These are phyloP conservation scores for Cymbopogon flexuosus DNA, from an alignment of 202 grass and related monocot genomes.

Conservation along the genomic window DNA sequence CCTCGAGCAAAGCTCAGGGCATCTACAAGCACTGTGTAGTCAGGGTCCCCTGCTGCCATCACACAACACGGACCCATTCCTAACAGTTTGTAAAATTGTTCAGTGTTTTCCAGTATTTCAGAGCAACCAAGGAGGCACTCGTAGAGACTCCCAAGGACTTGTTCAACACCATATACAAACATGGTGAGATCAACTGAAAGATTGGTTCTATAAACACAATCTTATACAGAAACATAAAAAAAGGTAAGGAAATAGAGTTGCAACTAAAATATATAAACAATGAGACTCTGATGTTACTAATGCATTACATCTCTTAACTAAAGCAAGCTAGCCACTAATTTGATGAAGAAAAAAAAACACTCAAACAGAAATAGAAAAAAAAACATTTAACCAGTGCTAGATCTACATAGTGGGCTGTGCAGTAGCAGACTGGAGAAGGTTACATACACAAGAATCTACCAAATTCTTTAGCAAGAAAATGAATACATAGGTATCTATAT, in stretches of 20 bases:
- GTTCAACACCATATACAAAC: neutral
- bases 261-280: too few relatives aligned
- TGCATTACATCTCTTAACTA: too few relatives aligned
- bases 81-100: neutral
- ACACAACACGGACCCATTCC: too few relatives aligned
- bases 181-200: neutral
- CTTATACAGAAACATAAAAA: too few relatives aligned
- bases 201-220: too few relatives aligned
- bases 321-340: too few relatives aligned
- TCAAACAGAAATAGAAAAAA: too few relatives aligned
- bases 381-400: neutral
- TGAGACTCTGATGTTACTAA: too few relatives aligned
- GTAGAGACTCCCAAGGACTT: neutral
- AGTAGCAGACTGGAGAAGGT: neutral
- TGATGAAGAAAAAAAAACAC: too few relatives aligned
- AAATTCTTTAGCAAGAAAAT: neutral
- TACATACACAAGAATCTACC: too few relatives aligned
- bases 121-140: neutral
- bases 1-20: neutral
- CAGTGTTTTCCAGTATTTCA: neutral
- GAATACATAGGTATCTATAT: neutral
- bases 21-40: neutral
- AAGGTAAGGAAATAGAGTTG: too few relatives aligned
- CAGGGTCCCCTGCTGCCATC: too few relatives aligned
- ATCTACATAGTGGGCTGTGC: neutral